Base-by-base conservation (phyloP, 1,284 basidiomycete genomes). In the Ganoderma meredithae region DNA sequence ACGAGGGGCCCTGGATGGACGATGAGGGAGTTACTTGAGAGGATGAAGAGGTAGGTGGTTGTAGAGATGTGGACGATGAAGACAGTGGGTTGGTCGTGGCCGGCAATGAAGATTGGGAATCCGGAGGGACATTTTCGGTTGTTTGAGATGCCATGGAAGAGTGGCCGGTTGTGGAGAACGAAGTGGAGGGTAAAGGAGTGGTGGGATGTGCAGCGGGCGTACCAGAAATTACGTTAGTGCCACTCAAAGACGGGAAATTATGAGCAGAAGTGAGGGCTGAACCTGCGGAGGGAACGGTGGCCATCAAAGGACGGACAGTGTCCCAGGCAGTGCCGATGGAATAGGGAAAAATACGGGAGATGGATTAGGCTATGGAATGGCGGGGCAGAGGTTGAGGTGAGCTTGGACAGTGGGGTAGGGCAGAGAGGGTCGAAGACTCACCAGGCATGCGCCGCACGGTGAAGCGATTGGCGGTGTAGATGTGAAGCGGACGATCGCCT, bases 161-260 rank as follows among this genome's bases (percentile, higher is more conserved):
- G 31, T 66, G 27, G 17, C 52, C 52, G 17, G 63, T 52, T 19
- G 64, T n/a, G 47, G 66, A 31, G 10, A 62, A 39, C 17, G 33
- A 64, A 55, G 61, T 3, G 33, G 60, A 36, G 52, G 61, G 19
- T n/a, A 53, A 39, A 22, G 39, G 13, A 25, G 49, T 41, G 5
- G 65, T 49, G 27, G 65, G 33, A 13, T 36, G 36, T 12, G 63
- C 53, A 27, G 44, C 19, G 33, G 67, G 62, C 40, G 63, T 61
- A 60, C n/a, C 39, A 59, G 68, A 41, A 40, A 52, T 9, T 66
- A 66, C 25, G 71, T 69, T 66, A 70, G 71, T 72, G 65, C 56
- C 55, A 64, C 64, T 56, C 65, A 41, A 63, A 44, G 71, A 68
- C 60, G 43, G 19, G 65, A 67, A 64, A 41, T 44, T 9, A 40